Conservation (phyloP, 805 yeast genomes). For the Teunomyces lycoperdinae region DNA sequence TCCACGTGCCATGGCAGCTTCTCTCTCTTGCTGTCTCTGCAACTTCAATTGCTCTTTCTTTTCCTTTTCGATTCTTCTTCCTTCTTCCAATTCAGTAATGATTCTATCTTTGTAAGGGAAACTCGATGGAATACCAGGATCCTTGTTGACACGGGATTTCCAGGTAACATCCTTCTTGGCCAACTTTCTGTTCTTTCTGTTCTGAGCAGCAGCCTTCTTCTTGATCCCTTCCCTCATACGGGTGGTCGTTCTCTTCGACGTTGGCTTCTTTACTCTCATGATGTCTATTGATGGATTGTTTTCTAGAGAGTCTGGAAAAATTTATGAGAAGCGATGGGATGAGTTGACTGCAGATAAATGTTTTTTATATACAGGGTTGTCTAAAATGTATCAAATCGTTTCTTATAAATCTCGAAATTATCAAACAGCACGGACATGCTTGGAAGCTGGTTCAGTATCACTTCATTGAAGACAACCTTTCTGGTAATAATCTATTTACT, state of each 20-base stretch:
- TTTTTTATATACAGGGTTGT: neutral
- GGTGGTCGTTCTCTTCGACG: conserved; percentile 86
- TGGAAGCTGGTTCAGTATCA: no score
- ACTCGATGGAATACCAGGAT: conserved; percentile 91
- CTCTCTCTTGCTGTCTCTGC: conserved; percentile 48
- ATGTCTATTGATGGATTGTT: neutral
- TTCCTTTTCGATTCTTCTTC: conserved; percentile 54
- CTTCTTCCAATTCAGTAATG: conserved; percentile 65
- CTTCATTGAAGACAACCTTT: no score
- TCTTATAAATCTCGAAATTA: no score
- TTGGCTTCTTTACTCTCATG: conserved; percentile 58
- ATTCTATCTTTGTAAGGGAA: conserved; percentile 93
- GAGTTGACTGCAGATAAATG: neutral
- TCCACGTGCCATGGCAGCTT: conserved; percentile 38
- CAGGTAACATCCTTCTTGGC: conserved; percentile 92
- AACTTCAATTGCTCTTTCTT: conserved; percentile 49
- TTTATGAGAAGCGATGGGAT: conserved; percentile 2
- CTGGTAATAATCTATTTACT: no score
- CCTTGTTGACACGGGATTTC: conserved; percentile 81
- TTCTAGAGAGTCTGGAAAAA: neutral
- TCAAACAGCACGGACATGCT: no score
- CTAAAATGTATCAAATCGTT: neutral
- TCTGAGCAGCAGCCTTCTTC: conserved; percentile 91
- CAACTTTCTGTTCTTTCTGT: conserved; percentile 75
- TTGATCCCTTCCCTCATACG: conserved; percentile 95